phyloP scores from a whole-genome alignment of 257 asterid species.

The Solanum sejunctum region DNA sequence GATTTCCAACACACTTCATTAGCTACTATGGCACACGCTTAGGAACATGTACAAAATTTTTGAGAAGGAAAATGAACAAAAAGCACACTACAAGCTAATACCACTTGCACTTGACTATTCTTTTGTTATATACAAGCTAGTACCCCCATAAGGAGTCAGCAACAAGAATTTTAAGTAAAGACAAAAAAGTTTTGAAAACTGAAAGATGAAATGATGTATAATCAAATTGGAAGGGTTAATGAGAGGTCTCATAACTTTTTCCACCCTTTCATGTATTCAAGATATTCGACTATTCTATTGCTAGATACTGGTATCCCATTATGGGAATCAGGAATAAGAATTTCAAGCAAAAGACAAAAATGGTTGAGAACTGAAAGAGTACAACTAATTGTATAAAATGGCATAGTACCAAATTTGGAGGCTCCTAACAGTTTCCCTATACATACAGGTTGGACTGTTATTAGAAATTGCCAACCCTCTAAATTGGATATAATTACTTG shows the following conservation, averaged over 20 bases:
- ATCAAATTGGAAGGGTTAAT: background rate
- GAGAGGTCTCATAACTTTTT: background rate
- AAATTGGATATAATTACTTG: background rate
- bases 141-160: background rate
- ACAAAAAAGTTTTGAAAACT: background rate
- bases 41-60: background rate
- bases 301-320: background rate
- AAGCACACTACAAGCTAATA: background rate
- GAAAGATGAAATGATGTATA: background rate
- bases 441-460: background rate
- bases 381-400: background rate
- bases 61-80: background rate
- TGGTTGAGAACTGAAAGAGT: background rate
- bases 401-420: background rate
- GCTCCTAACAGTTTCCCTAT: background rate
- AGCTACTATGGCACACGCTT: background rate
- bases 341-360: background rate
- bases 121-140: background rate
- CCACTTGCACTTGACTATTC: background rate
- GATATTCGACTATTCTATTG: background rate
- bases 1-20: background rate
- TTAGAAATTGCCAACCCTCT: background rate
- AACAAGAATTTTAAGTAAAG: background rate
- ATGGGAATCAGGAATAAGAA: background rate
- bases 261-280: background rate